phyloP scores from a whole-genome alignment of 352 stramenopile genomes.

The Phytophthora nicotianae region DNA sequence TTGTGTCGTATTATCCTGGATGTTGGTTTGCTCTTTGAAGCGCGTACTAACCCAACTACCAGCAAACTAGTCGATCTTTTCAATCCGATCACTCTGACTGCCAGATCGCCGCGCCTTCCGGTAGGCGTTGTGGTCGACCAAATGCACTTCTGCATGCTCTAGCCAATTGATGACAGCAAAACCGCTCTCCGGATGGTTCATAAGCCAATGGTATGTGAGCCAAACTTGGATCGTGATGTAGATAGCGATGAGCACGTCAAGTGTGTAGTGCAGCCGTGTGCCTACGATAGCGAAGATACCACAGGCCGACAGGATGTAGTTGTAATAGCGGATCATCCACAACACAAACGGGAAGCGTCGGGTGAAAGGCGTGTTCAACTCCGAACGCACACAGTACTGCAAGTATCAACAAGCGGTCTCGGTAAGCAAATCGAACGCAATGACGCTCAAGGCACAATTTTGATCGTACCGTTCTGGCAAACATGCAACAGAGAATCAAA shows the following conservation, averaged over 20 bases:
- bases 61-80: constrained; percentile 31
- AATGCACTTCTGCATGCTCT: constrained; percentile 79
- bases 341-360: constrained; percentile 72
- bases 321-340: constrained; percentile 84
- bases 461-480: constrained; percentile 69
- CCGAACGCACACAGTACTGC: constrained; percentile 77
- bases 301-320: constrained; percentile 64
- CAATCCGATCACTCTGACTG: constrained; percentile 31
- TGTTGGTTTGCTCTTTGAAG: neutral
- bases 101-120: constrained; percentile 71
- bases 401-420: constrained; percentile 12
- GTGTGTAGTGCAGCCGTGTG: constrained; percentile 87
- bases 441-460: neutral
- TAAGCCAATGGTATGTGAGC: constrained; percentile 87
- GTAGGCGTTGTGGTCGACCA: constrained; percentile 83
- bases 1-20: neutral
- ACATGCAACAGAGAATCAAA: constrained; percentile 83
- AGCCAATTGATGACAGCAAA: constrained; percentile 83
- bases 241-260: constrained; percentile 87
- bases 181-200: constrained; percentile 56
- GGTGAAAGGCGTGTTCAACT: constrained; percentile 89
- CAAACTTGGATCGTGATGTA: constrained; percentile 88
- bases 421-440: constrained; percentile 7
- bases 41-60: constrained; percentile 1
- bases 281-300: constrained; percentile 87